A percentile compares a stretch with the other conserved stretches of the same genome.
These are phyloP conservation scores for Cryphonectria naterciae DNA, from an alignment of 2,329 filamentous ascomycete genomes.

Conservation along the genomic window DNA sequence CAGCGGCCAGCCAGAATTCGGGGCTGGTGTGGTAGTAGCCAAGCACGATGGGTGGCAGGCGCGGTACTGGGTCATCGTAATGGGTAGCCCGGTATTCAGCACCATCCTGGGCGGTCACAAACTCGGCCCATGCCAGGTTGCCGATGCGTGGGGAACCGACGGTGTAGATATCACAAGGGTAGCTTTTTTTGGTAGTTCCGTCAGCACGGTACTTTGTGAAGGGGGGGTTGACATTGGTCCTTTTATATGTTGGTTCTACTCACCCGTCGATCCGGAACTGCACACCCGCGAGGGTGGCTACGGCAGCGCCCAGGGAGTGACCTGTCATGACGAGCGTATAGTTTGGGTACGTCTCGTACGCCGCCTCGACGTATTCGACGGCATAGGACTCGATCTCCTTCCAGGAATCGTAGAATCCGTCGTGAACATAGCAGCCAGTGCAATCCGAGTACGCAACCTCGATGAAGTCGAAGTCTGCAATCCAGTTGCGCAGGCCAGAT, in stretches of 20 bases:
- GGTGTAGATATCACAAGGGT: conserved; percentile 61
- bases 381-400: conserved; percentile 51
- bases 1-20: conserved; percentile 66
- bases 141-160: conserved; percentile 71
- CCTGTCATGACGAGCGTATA: conserved; percentile 64
- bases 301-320: conserved; percentile 70
- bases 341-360: conserved; percentile 50
- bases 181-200: conserved; percentile 26
- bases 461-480: conserved; percentile 56
- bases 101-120: conserved; percentile 53
- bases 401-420: conserved; percentile 65
- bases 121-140: conserved; percentile 57
- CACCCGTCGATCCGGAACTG: conserved; percentile 54
- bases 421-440: conserved; percentile 55
- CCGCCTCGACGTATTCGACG: conserved; percentile 48
- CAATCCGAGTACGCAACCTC: conserved; percentile 35
- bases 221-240: neutral
- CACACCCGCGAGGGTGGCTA: conserved; percentile 63
- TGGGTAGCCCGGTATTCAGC: conserved; percentile 69
- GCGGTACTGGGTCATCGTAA: conserved; percentile 67
- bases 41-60: conserved; percentile 64
- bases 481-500: conserved; percentile 62
- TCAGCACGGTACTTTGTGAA: neutral
- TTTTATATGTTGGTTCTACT: neutral
- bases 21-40: conserved; percentile 70